A percentile compares a stretch with the other conserved stretches of the same genome.
phyloP scores from a whole-genome alignment of 2,329 filamentous ascomycete species.

The Apiospora arundinis region DNA sequence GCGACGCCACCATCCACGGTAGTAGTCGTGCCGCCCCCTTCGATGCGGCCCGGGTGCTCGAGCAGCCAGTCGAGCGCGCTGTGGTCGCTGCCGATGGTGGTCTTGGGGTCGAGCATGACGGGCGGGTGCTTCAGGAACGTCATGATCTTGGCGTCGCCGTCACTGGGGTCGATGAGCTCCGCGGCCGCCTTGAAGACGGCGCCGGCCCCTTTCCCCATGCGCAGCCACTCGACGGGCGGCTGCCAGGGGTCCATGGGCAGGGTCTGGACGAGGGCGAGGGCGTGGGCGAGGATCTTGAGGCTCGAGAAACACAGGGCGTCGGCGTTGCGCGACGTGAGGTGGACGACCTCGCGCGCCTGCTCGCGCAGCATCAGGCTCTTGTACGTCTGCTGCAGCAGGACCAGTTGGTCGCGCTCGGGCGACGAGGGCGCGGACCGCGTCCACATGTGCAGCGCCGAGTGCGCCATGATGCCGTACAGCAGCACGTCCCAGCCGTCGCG shows the following conservation, averaged over 20 bases:
- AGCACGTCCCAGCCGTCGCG: conserved; percentile 40
- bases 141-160: conserved; percentile 33
- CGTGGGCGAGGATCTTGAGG: conserved; percentile 44
- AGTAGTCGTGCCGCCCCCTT: conserved; percentile 21
- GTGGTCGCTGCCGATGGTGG: conserved; percentile 40
- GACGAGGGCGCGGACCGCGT: conserved; percentile 33
- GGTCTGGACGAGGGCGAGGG: conserved; percentile 46
- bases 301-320: conserved; percentile 45
- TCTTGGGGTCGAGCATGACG: conserved; percentile 37
- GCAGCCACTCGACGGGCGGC: conserved; percentile 45
- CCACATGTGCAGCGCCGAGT: conserved; percentile 46
- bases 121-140: conserved; percentile 39
- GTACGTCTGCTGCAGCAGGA: conserved; percentile 45
- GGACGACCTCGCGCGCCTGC: conserved; percentile 44
- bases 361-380: conserved; percentile 44
- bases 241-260: conserved; percentile 44
- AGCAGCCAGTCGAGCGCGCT: conserved; percentile 43
- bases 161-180: conserved; percentile 27
- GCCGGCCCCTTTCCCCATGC: conserved; percentile 44
- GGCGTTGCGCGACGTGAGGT: conserved; percentile 37
- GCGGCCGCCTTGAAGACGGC: conserved; percentile 40
- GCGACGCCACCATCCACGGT: too few relatives aligned
- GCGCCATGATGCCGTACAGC: conserved; percentile 44
- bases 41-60: conserved; percentile 38
- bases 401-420: conserved; percentile 36